Conservation (phyloP, 345 rosid species). For the Sisymbrium irio region DNA sequence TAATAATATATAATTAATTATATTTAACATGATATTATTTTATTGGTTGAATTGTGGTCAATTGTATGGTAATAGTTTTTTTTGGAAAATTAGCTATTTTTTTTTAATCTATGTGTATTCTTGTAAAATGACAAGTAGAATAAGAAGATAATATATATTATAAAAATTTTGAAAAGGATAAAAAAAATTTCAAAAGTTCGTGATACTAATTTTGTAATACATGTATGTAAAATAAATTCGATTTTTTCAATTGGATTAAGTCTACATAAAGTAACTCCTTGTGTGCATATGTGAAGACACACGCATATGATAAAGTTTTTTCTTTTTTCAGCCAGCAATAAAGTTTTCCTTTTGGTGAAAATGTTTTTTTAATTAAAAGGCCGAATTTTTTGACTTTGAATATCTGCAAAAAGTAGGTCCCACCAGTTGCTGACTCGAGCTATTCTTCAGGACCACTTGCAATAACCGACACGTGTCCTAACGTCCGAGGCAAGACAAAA, state of each 20-base stretch:
- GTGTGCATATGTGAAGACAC: slow-evolving; percentile 27
- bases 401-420: slow-evolving; percentile 31
- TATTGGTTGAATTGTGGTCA: no score
- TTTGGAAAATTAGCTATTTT: no score
- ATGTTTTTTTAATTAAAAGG: slow-evolving; percentile 18
- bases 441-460: slow-evolving; percentile 34
- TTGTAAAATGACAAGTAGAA: no score
- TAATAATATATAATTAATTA: no score
- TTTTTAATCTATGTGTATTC: no score
- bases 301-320: slow-evolving; percentile 20
- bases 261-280: slow-evolving; percentile 8
- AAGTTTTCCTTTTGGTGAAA: slow-evolving; percentile 21
- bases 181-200: background rate
- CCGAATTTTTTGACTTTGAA: slow-evolving; percentile 38
- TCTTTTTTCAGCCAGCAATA: slow-evolving; percentile 21
- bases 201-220: background rate
- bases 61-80: no score
- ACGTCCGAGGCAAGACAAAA: background rate
- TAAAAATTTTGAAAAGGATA: background rate
- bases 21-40: no score
- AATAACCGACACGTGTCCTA: slow-evolving; percentile 31
- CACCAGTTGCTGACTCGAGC: slow-evolving; percentile 30
- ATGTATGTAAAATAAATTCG: no score
- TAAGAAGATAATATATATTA: background rate
- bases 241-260: background rate